These are phyloP conservation scores for Yamadazyma paraphyllophila DNA, from an alignment of 805 yeast species.

Conservation along the genomic window DNA sequence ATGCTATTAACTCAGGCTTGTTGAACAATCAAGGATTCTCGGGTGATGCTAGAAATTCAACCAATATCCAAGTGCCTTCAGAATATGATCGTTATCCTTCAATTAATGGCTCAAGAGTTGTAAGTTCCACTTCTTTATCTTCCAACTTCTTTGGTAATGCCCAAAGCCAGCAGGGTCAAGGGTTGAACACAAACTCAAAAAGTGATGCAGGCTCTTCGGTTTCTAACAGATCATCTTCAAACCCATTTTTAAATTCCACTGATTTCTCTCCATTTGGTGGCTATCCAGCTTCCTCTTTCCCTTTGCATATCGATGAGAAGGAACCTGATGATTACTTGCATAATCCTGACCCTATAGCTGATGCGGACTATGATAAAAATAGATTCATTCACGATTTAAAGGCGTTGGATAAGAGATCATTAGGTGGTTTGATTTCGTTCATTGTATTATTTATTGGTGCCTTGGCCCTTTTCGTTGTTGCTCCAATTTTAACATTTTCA, in stretches of 20 bases:
- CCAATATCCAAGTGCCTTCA: slow-evolving; percentile 42
- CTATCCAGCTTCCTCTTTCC: slow-evolving; percentile 90
- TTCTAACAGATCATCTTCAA: slow-evolving; percentile 19
- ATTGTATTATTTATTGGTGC: slow-evolving; percentile 58
- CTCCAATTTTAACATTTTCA: slow-evolving; percentile 83
- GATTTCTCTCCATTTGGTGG: slow-evolving; percentile 95
- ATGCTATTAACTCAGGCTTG: slow-evolving; percentile 12
- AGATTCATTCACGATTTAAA: slow-evolving; percentile 64
- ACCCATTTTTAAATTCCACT: slow-evolving; percentile 43
- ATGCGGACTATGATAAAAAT: slow-evolving; percentile 78
- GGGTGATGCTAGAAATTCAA: slow-evolving; percentile 7
- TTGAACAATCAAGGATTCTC: slow-evolving; percentile 13
- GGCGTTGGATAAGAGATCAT: slow-evolving; percentile 60
- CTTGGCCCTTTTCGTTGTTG: slow-evolving; percentile 64
- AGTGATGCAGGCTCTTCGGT: slow-evolving; percentile 21
- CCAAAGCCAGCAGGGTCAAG: slow-evolving; percentile 4
- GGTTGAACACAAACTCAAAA: slow-evolving; percentile 9
- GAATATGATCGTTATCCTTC: slow-evolving; percentile 71
- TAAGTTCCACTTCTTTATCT: slow-evolving; percentile 45
- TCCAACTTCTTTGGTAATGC: slow-evolving; percentile 16
- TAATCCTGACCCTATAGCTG: slow-evolving; percentile 93
- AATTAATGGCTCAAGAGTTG: slow-evolving; percentile 55
- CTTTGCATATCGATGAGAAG: slow-evolving; percentile 85
- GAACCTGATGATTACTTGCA: slow-evolving; percentile 94
- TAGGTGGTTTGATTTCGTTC: slow-evolving; percentile 62